Base-by-base conservation (phyloP, 2,329 filamentous ascomycete genomes). In the Graphium sp. region DNA sequence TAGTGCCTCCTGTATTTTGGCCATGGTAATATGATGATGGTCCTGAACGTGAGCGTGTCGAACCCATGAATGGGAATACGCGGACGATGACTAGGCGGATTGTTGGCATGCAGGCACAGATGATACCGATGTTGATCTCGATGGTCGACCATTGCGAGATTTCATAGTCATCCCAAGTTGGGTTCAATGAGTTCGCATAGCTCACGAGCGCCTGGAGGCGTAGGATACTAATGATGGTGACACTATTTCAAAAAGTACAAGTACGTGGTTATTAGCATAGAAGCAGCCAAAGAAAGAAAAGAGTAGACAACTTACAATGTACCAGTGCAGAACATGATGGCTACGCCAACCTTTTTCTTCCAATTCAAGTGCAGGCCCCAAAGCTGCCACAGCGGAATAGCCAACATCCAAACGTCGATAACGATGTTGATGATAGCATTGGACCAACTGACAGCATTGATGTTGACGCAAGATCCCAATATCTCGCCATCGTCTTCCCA, bases 401-500 rank as follows among this genome's bases (percentile, higher is more conserved):
- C 48, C 17, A 66, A 43, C 34, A 66, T 56, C 45, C 53, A 55
- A 2, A 62, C 1, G 33, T 68, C 62, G 16, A 62, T 43, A 1
- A 42, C 43, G 29, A 68, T 65, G 30, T 55, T 59, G 27, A 60
- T 50, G 2, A 41, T 50, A 0, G 62, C 62, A 18, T 60, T 56
- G 4, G 54, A 45, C 57, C 58, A 67, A 1, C 45, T 50, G 11
- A 62, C 44, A 2, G 47, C 42, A 33, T 59, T 62, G 26, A 54
- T 41, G 27, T 59, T 48, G 8, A 59, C 43, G 35, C 65, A 69
- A 4, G 33, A 39, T 1, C 62, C 63, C 3, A 42, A 18, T 23
- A 55, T 49, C 33, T 54, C 38, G 3, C 53, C 56, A 23, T 61
- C 56, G n/a, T n/a, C n/a, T n/a, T n/a, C n/a, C 63, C 63, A 69